Base-by-base conservation (phyloP, 805 yeast species). In the Ogataea kodamae region DNA sequence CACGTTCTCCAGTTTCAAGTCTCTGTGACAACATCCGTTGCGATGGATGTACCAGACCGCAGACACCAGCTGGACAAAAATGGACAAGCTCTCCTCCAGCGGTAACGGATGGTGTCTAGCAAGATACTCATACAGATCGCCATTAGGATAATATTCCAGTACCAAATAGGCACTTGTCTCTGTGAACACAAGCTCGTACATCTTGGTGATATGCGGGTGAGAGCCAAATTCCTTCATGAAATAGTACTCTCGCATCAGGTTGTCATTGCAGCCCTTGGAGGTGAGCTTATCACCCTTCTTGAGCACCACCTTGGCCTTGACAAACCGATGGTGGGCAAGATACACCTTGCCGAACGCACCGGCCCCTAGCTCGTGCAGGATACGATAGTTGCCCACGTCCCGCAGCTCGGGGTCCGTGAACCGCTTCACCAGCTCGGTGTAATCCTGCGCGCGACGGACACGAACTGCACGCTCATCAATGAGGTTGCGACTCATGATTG, bases 321-420 rank as follows among this genome's bases (percentile, higher is more conserved):
- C 72, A 28, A 88, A 66, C 32, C 71, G 70, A 51, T 90, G 97
- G 22, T 67, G 67, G 2, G 96, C 97, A 18, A 90, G 62, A 55
- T 81, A 92, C 1, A 88, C 95, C 52, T 83, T 84, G 6, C 97
- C 97, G 68, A 88, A 90, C 3, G 95, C 73, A 7, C 97, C 97
- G 49, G 85, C 88, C 2, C 97, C 97, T 14, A 90, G 81, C 45
- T 80, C 84, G 38, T 77, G 67, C 5, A 76, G 50, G 6, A 92
- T 75, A 32, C 70, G 65, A 53, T 90, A 90, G 57, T 83, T 86
- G 1, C 98, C 97, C 9, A 90, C 78, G 35, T 78, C 83, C 29
- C 64, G 64, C 25, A 78, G 60, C 25, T 72, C 76, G 7, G 72
- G 50, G 12, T 43, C 48, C 2, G 55, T 48, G 36, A 60, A 57